Conservation (phyloP, 202 grass and related monocot species). For the Sporobolus alterniflorus region DNA sequence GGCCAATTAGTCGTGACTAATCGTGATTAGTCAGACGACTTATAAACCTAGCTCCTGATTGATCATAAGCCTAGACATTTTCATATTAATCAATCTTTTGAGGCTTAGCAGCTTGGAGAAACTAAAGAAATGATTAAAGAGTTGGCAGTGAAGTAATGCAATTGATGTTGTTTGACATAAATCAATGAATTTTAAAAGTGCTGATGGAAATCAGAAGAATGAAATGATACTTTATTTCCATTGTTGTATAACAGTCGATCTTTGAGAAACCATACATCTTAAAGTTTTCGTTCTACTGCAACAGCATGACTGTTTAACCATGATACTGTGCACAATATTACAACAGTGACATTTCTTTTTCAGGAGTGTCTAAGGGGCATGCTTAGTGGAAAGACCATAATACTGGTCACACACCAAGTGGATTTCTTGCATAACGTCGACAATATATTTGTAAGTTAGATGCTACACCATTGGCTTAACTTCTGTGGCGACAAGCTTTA, state of each 20-base stretch:
- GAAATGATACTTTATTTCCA: not conserved
- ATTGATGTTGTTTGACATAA: not conserved
- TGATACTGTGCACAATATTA: not conserved
- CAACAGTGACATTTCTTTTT: constrained; percentile 5
- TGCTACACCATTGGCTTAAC: not conserved
- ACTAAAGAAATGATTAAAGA: not conserved
- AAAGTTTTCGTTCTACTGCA: not conserved
- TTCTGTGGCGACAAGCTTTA: not conserved
- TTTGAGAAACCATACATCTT: not conserved
- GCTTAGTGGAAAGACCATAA: constrained; percentile 61
- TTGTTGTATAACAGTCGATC: not conserved
- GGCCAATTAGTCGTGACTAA: no score
- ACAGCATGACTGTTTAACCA: not conserved
- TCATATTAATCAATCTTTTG: not conserved
- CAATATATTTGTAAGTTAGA: constrained; percentile 66
- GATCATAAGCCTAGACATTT: not conserved
- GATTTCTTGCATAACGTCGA: constrained; percentile 79
- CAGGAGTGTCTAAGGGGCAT: constrained; percentile 61
- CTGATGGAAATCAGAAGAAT: not conserved
- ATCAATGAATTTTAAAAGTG: not conserved
- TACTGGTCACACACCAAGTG: constrained; percentile 81
- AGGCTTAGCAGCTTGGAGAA: not conserved
- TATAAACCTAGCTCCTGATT: no score
- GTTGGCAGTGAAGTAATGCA: not conserved
- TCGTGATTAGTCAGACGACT: no score